Percentiles rank a stretch among this genome's conserved stretches.
Evolutionary conservation across 192 early-diverging fungal genomes (phyloP).

Genomic region (Entomortierella beljakovae): DNA sequence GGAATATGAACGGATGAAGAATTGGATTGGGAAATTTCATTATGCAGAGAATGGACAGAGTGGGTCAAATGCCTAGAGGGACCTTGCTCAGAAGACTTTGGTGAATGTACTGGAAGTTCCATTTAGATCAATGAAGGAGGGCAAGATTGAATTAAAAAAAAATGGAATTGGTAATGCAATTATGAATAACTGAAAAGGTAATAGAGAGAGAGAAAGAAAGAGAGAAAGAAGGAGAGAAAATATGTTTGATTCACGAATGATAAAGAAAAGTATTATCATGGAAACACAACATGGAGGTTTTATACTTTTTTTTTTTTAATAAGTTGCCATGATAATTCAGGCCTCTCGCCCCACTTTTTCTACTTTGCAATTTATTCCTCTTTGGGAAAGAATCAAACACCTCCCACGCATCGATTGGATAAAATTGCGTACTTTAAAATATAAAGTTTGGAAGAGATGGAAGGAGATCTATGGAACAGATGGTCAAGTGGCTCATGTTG

Average conservation of each 20-base stretch:
- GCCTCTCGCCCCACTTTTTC: not conserved
- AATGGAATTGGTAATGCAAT: too few relatives aligned
- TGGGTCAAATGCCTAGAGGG: slow-evolving; percentile 8
- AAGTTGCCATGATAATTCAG: not conserved
- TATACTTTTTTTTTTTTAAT: not conserved
- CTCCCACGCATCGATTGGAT: not conserved
- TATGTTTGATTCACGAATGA: not conserved
- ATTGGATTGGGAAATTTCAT: not conserved
- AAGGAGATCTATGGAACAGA: not conserved
- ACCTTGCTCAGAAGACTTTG: not conserved
- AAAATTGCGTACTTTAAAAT: not conserved
- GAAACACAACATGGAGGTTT: not conserved
- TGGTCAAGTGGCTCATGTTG: too few relatives aligned
- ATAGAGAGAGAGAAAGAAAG: not conserved
- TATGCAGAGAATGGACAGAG: not conserved
- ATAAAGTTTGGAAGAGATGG: slow-evolving; percentile 14
- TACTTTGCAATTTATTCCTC: not conserved
- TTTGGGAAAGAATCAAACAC: not conserved
- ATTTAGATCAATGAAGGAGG: not conserved
- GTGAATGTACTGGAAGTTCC: slow-evolving; percentile 14
- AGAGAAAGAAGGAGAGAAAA: not conserved
- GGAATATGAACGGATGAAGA: slow-evolving; percentile 15
- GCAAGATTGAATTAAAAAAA: not conserved
- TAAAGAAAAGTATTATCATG: not conserved
- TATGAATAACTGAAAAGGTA: too few relatives aligned